These are phyloP conservation scores for Endothia cerciana DNA, from an alignment of 2,329 filamentous ascomycete genomes.

Conservation along the genomic window DNA sequence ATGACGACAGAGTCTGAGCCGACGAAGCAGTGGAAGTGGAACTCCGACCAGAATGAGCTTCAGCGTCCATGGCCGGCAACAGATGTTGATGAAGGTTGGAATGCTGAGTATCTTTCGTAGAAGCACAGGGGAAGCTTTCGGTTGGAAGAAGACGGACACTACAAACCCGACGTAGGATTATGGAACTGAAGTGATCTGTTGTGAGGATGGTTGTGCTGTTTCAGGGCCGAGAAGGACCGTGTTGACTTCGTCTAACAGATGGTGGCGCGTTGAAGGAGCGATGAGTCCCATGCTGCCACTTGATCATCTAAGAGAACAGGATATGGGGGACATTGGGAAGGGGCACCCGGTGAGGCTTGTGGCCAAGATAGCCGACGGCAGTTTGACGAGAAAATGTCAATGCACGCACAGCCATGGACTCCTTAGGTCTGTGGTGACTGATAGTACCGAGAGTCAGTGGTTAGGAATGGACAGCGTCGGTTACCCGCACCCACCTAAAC, in stretches of 20 bases:
- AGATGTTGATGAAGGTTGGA: too few relatives aligned
- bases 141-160: neutral
- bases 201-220: neutral
- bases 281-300: neutral
- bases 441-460: too few relatives aligned
- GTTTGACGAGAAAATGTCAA: too few relatives aligned
- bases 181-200: neutral
- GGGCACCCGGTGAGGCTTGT: neutral
- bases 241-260: neutral
- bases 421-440: too few relatives aligned
- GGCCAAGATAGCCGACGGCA: too few relatives aligned
- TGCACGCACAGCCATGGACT: too few relatives aligned
- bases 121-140: too few relatives aligned
- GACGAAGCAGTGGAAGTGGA: neutral
- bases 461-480: too few relatives aligned
- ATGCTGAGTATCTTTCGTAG: too few relatives aligned
- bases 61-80: too few relatives aligned
- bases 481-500: too few relatives aligned
- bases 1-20: neutral
- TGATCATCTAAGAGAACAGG: neutral
- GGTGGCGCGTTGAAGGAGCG: neutral
- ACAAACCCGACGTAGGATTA: neutral
- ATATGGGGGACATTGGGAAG: neutral
- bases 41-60: too few relatives aligned
- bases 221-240: neutral